Conservation (phyloP, 805 yeast species). For the Kodamaea hsintzibuensis region DNA sequence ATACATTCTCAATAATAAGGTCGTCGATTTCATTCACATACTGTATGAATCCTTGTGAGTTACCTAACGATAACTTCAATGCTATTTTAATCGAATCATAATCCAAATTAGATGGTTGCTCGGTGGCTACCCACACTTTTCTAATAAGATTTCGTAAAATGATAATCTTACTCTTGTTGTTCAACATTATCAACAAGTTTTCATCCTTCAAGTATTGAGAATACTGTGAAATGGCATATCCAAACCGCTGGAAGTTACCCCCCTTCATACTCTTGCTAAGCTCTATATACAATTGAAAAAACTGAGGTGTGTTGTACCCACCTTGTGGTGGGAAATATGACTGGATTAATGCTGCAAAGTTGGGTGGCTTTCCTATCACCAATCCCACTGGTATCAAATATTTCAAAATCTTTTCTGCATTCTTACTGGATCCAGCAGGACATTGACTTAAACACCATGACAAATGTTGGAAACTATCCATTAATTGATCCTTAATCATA, state of each 20-base stretch:
- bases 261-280: conserved; percentile 37
- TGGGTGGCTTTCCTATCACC: conserved; percentile 56
- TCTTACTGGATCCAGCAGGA: conserved; percentile 30
- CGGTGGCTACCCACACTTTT: conserved; percentile 30
- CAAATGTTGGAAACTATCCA: conserved; percentile 51
- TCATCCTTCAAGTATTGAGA: conserved; percentile 38
- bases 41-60: conserved; percentile 4
- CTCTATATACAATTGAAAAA: conserved; percentile 34
- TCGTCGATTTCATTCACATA: conserved; percentile 29
- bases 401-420: conserved; percentile 44
- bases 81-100: conserved; percentile 29
- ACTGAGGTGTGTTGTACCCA: conserved; percentile 16
- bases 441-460: conserved; percentile 52
- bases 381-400: conserved; percentile 55
- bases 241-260: conserved; percentile 45
- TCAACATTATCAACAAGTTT: conserved; percentile 43
- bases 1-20: conserved; percentile 47
- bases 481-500: conserved; percentile 51
- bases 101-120: conserved; percentile 26
- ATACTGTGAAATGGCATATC: conserved; percentile 27
- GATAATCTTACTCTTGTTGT: conserved; percentile 46
- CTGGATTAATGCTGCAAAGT: conserved; percentile 15
- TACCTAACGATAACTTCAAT: conserved; percentile 16
- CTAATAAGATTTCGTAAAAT: conserved; percentile 47
- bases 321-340: conserved; percentile 16